Evolutionary conservation across 371 early-diverging fungal species (phyloP), one percentile per base, ranked within the genome.

Genomic region (Mucor piriformis): DNA sequence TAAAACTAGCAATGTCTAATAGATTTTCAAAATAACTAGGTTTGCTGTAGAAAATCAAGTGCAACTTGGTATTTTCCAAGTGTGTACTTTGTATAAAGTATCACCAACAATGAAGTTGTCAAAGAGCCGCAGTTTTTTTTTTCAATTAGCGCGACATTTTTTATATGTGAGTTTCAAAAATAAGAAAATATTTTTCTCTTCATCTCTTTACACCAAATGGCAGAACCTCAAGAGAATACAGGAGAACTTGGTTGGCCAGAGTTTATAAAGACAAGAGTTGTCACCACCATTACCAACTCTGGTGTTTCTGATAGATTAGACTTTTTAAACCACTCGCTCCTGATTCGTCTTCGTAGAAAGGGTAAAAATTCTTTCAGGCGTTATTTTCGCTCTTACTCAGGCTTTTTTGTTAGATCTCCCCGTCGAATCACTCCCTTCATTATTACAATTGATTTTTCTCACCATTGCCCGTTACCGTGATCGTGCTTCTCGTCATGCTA

Each of bases 401-500:
- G 15, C 3, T 21, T 20, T 15, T 21, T 12, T 1, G 55, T 20
- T 67, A 88, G 88, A 83, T 72, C 61, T 86, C 48, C 83, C 85
- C 23, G 73, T 76, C 10, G 82, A 86, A 67, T 59, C 70, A 29
- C 69, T 88, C 54, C 82, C 82, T 46, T 64, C 76, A 11, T 57
- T 88, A 40, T 67, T 88, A 43, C 81, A 79, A 46, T 62, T 85
- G 48, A 54, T 86, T 24, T 73, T 83, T 53, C 64, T 86, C 44
- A 82, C 86, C 40, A 82, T 85, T 65, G 67, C 86, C 23, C 86
- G 88, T 44, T 88, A 88, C 60, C 79, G 72, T 44, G 88, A 88
- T 61, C 79, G 84, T 54, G 66, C 74, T 29, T 88, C 86, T 15
- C 86, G 88, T 54, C 63, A 69, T 33, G 70, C 83, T 3, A 76